These are phyloP conservation scores for Grosmannia penicillata DNA, from an alignment of 2,329 filamentous ascomycete species.

Conservation along the genomic window DNA sequence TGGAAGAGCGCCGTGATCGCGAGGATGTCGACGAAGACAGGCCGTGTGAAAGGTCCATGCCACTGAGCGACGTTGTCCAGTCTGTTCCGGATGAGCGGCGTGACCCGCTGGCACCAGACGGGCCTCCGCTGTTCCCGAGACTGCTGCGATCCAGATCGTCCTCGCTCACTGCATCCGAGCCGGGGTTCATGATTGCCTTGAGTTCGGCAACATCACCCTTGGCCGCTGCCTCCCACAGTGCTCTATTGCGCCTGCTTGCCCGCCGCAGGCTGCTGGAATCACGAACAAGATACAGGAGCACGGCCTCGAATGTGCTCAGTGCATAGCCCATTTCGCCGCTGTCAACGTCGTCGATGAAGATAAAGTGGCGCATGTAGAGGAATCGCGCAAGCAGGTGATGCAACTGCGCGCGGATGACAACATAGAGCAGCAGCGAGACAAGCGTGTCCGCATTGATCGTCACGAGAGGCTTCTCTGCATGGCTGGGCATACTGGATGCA, in stretches of 20 bases:
- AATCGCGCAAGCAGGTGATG: slow-evolving; percentile 77
- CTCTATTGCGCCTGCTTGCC: slow-evolving; percentile 73
- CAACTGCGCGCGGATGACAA: slow-evolving; percentile 82
- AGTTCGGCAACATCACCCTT: slow-evolving; percentile 64
- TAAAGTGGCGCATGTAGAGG: slow-evolving; percentile 92
- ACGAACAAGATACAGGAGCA: slow-evolving; percentile 70
- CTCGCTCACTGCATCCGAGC: slow-evolving; percentile 27
- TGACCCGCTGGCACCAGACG: neutral
- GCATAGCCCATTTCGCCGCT: slow-evolving; percentile 94
- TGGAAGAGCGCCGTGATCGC: slow-evolving; percentile 26
- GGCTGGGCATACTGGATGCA: slow-evolving; percentile 5
- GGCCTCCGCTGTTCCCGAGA: neutral
- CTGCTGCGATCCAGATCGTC: slow-evolving; percentile 19
- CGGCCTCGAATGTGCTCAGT: slow-evolving; percentile 87
- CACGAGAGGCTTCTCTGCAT: slow-evolving; percentile 37
- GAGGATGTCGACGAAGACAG: slow-evolving; percentile 9
- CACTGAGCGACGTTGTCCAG: slow-evolving; percentile 26
- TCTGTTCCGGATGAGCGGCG: slow-evolving; percentile 22
- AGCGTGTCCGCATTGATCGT: slow-evolving; percentile 75
- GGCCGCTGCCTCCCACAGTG: slow-evolving; percentile 74
- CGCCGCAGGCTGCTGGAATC: slow-evolving; percentile 71
- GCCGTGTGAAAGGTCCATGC: slow-evolving; percentile 31
- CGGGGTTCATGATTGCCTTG: slow-evolving; percentile 65
- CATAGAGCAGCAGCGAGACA: slow-evolving; percentile 78
- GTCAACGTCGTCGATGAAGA: slow-evolving; percentile 95